Conservation (phyloP, 2,329 filamentous ascomycete genomes). For the Proliferodiscus dingleyae region DNA sequence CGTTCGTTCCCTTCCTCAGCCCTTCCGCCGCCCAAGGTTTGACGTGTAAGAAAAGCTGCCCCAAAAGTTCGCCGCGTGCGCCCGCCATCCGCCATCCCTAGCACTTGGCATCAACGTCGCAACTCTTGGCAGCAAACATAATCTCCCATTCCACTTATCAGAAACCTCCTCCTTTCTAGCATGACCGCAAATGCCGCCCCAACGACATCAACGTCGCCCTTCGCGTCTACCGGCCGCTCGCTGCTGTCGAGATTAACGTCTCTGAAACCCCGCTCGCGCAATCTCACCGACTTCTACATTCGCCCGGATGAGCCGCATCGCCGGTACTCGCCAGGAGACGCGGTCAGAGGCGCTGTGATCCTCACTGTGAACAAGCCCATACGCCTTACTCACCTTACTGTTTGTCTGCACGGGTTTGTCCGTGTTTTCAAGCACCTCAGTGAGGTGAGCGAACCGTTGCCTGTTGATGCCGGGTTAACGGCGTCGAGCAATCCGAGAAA, state of each 20-base stretch:
- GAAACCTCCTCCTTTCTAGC: slow-evolving; percentile 13
- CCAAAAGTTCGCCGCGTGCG: too few species aligned
- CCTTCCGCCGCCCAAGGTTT: too few species aligned
- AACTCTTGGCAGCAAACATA: slow-evolving; percentile 29
- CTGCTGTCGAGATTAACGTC: slow-evolving; percentile 40
- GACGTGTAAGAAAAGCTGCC: too few species aligned
- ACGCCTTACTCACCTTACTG: slow-evolving; percentile 73
- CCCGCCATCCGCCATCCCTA: too few species aligned
- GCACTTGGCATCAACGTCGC: slow-evolving; percentile 25
- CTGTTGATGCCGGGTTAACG: slow-evolving; percentile 33
- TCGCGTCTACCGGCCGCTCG: slow-evolving; percentile 25
- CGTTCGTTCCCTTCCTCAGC: too few species aligned
- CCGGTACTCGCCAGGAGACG: slow-evolving; percentile 69
- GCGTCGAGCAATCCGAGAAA: slow-evolving; percentile 35
- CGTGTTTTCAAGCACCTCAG: slow-evolving; percentile 68
- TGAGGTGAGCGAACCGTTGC: slow-evolving; percentile 44
- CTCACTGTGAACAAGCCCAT: slow-evolving; percentile 69
- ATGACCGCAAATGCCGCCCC: slow-evolving; percentile 31
- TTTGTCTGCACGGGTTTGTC: slow-evolving; percentile 73
- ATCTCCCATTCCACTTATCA: slow-evolving; percentile 3
- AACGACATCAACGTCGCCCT: slow-evolving; percentile 19
- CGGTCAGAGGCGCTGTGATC: slow-evolving; percentile 66
- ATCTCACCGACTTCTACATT: slow-evolving; percentile 74
- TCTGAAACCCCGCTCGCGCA: slow-evolving; percentile 46
- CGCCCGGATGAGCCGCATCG: slow-evolving; percentile 72